Evolutionary conservation across 1,139 yeast genomes (phyloP).

Genomic region (Arxiozyma heterogenica): DNA sequence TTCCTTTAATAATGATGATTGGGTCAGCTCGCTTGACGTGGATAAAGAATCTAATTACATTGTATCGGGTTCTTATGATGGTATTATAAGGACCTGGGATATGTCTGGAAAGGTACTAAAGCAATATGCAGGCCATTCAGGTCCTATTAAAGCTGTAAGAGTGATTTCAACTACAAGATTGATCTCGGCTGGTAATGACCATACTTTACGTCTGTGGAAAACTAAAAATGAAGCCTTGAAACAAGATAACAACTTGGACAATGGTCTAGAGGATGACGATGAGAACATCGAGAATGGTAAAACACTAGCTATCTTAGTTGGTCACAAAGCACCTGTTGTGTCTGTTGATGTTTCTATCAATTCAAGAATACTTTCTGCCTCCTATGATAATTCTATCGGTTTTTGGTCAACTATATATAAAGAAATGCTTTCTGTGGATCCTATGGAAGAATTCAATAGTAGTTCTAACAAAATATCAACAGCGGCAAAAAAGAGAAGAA

Average conservation of each 20-base stretch:
- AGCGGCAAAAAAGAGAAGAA: slow-evolving; percentile 82
- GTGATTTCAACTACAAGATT: slow-evolving; percentile 70
- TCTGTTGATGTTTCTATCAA: slow-evolving; percentile 52
- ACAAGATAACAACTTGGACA: slow-evolving; percentile 16
- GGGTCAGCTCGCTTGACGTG: slow-evolving; percentile 70
- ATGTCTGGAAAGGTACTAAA: slow-evolving; percentile 73
- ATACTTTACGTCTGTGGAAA: slow-evolving; percentile 84
- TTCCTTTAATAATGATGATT: slow-evolving; percentile 85
- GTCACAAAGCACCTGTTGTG: slow-evolving; percentile 82
- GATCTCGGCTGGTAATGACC: slow-evolving; percentile 81
- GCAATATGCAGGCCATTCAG: slow-evolving; percentile 81
- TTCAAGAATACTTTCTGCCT: slow-evolving; percentile 67
- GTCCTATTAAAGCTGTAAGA: slow-evolving; percentile 70
- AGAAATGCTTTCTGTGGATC: slow-evolving; percentile 70
- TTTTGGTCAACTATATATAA: slow-evolving; percentile 83
- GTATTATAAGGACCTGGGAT: slow-evolving; percentile 84
- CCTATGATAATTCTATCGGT: slow-evolving; percentile 73
- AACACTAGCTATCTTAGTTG: slow-evolving; percentile 75
- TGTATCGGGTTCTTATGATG: slow-evolving; percentile 88
- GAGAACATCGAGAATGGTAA: slow-evolving; percentile 58
- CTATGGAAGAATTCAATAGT: slow-evolving; percentile 42
- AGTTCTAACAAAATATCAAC: slow-evolving; percentile 43
- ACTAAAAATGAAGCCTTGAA: slow-evolving; percentile 39
- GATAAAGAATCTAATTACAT: slow-evolving; percentile 39
- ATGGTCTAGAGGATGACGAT: slow-evolving; percentile 38